Evolutionary conservation across 495 filamentous ascomycete genomes (phyloP).

Genomic region (Lophium mytilinum): DNA sequence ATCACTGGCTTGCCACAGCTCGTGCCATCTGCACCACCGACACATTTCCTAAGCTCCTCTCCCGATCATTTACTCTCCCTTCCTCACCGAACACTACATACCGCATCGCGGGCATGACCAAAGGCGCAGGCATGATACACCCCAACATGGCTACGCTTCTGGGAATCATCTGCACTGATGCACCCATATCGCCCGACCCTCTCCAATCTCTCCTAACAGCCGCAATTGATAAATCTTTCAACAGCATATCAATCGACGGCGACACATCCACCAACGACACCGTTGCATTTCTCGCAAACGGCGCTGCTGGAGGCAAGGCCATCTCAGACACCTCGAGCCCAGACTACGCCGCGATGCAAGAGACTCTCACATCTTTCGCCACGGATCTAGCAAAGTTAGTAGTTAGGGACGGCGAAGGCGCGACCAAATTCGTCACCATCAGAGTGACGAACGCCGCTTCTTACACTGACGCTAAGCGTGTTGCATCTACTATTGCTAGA

Average conservation of each 20-base stretch:
- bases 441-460: slow-evolving; percentile 66
- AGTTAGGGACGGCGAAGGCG: slow-evolving; percentile 93
- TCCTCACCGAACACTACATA: slow-evolving; percentile 70
- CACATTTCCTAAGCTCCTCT: slow-evolving; percentile 95
- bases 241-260: slow-evolving; percentile 93
- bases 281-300: slow-evolving; percentile 86
- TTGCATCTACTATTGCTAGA: slow-evolving; percentile 84
- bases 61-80: slow-evolving; percentile 74
- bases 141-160: slow-evolving; percentile 98
- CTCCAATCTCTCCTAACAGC: slow-evolving; percentile 63
- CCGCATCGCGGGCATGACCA: slow-evolving; percentile 88
- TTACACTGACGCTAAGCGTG: slow-evolving; percentile 42
- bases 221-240: slow-evolving; percentile 81
- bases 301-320: slow-evolving; percentile 64
- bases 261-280: slow-evolving; percentile 98
- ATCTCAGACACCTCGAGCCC: slow-evolving; percentile 42
- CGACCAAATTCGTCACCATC: slow-evolving; percentile 96
- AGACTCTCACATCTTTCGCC: slow-evolving; percentile 66
- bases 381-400: slow-evolving; percentile 83
- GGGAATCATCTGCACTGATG: slow-evolving; percentile 90
- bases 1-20: slow-evolving; percentile 78
- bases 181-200: slow-evolving; percentile 60
- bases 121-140: slow-evolving; percentile 99
- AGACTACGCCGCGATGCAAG: slow-evolving; percentile 58
- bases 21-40: slow-evolving; percentile 97